A percentile compares a stretch with the other conserved stretches of the same genome.
Conservation (phyloP, 768 basidiomycete species). For the Amanita molliuscula region DNA sequence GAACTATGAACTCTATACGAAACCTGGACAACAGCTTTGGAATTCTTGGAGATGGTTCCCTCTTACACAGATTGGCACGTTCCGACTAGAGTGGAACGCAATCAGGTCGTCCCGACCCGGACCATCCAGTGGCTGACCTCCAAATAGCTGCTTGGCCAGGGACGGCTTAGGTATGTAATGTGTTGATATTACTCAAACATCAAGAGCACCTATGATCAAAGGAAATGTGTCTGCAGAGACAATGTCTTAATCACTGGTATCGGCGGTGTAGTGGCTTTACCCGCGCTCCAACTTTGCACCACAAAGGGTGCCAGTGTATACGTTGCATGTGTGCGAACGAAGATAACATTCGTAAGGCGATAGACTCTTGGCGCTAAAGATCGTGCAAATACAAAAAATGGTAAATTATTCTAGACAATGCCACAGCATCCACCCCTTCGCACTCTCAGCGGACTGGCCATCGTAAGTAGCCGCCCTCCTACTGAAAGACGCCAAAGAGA, state of each 20-base stretch:
- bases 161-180: conserved; percentile 61
- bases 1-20: neutral
- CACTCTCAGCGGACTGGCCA: conserved; percentile 40
- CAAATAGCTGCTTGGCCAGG: conserved; percentile 73
- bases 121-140: conserved; percentile 58
- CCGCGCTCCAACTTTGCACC: conserved; percentile 65
- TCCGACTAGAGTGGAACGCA: conserved; percentile 61
- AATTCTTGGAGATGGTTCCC: conserved; percentile 50
- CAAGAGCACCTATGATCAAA: conserved; percentile 57
- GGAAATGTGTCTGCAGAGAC: conserved; percentile 50
- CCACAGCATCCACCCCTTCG: neutral
- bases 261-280: conserved; percentile 76
- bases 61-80: conserved; percentile 58
- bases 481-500: conserved; percentile 19
- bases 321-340: conserved; percentile 64
- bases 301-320: conserved; percentile 74
- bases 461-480: conserved; percentile 34
- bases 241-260: conserved; percentile 76
- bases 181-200: neutral
- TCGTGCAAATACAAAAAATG: conserved; percentile 66
- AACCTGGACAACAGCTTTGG: conserved; percentile 38
- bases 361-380: conserved; percentile 62
- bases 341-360: conserved; percentile 60
- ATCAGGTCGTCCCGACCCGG: conserved; percentile 58
- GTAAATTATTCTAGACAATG: conserved; percentile 24